Base-by-base conservation (phyloP, 1,284 basidiomycete genomes). In the Tylopilus orsonianus region DNA sequence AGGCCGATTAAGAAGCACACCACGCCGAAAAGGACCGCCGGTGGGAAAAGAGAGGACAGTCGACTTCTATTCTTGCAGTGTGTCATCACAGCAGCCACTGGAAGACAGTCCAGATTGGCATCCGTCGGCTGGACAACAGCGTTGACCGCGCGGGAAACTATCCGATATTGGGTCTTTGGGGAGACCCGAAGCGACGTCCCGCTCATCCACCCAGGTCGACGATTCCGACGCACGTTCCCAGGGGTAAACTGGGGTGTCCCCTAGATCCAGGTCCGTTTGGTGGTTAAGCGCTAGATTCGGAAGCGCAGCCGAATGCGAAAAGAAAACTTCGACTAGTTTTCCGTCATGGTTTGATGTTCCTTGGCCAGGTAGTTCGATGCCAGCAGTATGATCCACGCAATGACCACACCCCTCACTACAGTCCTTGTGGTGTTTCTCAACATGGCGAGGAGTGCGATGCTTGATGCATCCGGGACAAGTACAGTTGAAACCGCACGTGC, bases 381-480 rank as follows among this genome's bases (percentile, higher is more conserved):
- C 77, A 23, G 65, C 59, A 13, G 61, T 65, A 53, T 72, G 68
- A 61, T 87, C 85, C 23, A 87, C 68, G 56, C 85, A 88, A n/a
- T 77, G 76, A 5, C 73, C 70, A 57, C 85, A 88, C 34, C 80
- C 81, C 29, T 82, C 78, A 10, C 72, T 67, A 59, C 84, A 87
- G 61, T 79, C 75, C 33, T 63, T 69, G 53, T 71, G 70, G 42
- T 75, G 70, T 39, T 66, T 62, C 38, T 72, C 73, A 7, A 68
- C 75, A 52, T 80, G 61, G 22, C 72, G 71, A 16, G 65, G 41
- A 3, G 80, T 78, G 14, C 83, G 80, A 59, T 90, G 87, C 56
- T 85, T 73, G 18, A 78, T 63, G 60, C 87, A 90, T 24, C 85
- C 86, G 1, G 85, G 85, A 62, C 87, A 90, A n/a, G 73, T 75